Evolutionary conservation across 148 eudicot genomes (phyloP), one percentile per base, ranked within the genome.

Genomic region (Vaccinium vitisidaea): DNA sequence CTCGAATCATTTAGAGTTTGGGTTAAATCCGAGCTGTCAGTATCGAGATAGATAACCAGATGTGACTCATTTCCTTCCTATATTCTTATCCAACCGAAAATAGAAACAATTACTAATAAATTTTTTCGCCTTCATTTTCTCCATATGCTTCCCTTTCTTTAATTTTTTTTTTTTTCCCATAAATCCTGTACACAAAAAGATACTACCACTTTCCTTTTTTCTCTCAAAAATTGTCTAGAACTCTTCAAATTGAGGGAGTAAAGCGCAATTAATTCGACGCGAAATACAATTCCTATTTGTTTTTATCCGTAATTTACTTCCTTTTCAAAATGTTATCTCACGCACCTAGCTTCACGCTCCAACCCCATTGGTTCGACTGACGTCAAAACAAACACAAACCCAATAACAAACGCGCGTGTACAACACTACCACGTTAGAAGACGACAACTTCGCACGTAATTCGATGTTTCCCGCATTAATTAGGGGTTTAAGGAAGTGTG

Each of bases 401-500:
- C 75, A 71, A 71, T 71, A 6, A 2, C 12, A 30, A 9, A 14
- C 75, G 75, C 16, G 75, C 75, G 75, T 71, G 43, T 4, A 1
- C 0, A 1, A 32, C 75, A 71, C 75, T 0, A 14, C 75, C 21
- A 5, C 46, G 27, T 14, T 4, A 32, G 18, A 5, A 5, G 39
- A 14, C 21, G 30, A 30, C 21, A 0, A 69, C 46, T 8, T 30
- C 48, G 18, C 46, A 27, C 21, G 6, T 15, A 65, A 5, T 71
- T 27, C 21, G 75, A 71, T 30, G 19, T 71, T 32, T 71, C 75
- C 30, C 75, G 75, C 75, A 71, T 71, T 69, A 27, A 69, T 69
- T 25, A 69, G 43, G 0, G 43, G 36, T 67, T n/a, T 27, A 67
- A 59, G 70, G 70, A 65, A 65, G 32, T 65, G 71, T 65, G 71